Conservation (phyloP, 2,329 filamentous ascomycete genomes). For the Epichloe elymi region DNA sequence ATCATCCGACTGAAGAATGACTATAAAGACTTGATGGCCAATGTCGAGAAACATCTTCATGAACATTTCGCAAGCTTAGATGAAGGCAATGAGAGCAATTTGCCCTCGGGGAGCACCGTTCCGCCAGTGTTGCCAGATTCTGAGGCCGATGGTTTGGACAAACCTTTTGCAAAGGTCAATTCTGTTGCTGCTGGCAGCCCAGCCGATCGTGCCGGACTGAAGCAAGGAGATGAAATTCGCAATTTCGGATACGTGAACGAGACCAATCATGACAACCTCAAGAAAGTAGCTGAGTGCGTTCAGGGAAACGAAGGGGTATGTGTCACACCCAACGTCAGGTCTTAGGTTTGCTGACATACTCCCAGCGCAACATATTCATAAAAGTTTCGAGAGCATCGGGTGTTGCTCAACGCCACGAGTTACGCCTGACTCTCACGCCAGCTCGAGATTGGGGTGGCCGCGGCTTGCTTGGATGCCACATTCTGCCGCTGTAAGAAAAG, state of each 20-base stretch:
- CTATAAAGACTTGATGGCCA: constrained; percentile 76
- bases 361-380: constrained; percentile 56
- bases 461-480: constrained; percentile 80
- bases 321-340: constrained; percentile 12
- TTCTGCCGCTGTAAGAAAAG: constrained; percentile 52
- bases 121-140: constrained; percentile 21
- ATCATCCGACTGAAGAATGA: constrained; percentile 89
- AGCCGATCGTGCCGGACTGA: constrained; percentile 69
- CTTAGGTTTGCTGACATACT: constrained; percentile 12
- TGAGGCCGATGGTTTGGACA: constrained; percentile 13
- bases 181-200: constrained; percentile 67
- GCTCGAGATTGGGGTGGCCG: constrained; percentile 78
- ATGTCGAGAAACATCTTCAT: constrained; percentile 77
- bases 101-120: constrained; percentile 10
- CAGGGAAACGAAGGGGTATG: constrained; percentile 80
- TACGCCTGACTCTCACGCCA: constrained; percentile 63
- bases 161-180: constrained; percentile 78
- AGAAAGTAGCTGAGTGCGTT: constrained; percentile 78
- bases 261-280: constrained; percentile 74
- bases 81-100: constrained; percentile 28
- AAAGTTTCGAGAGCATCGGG: constrained; percentile 42
- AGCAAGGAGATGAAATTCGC: constrained; percentile 66
- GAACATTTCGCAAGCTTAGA: constrained; percentile 69
- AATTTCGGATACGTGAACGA: constrained; percentile 76
- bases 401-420: constrained; percentile 34